phyloP scores from a whole-genome alignment of 1,139 yeast genomes.

The Kurtzmaniella quercitrusa region DNA sequence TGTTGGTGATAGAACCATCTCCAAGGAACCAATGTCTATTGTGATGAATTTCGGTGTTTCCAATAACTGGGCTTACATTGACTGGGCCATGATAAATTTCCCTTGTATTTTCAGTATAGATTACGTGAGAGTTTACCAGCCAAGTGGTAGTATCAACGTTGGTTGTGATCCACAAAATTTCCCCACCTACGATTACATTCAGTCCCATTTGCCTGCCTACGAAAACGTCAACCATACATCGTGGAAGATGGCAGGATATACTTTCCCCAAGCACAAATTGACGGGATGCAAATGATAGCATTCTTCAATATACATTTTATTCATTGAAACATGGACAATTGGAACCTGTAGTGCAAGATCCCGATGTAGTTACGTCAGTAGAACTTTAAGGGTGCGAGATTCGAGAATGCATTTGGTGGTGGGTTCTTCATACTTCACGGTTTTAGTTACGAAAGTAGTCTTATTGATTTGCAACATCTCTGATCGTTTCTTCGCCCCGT shows the following conservation, averaged over 20 bases:
- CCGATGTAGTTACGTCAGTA: too few relatives aligned
- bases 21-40: slow-evolving; percentile 26
- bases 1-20: slow-evolving; percentile 20
- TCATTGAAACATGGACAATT: background rate
- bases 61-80: slow-evolving; percentile 28
- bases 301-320: background rate
- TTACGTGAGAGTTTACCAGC: slow-evolving; percentile 26
- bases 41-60: slow-evolving; percentile 27
- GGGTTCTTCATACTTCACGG: too few relatives aligned
- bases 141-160: slow-evolving; percentile 15
- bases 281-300: slow-evolving; percentile 4
- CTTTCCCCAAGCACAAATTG: slow-evolving; percentile 18
- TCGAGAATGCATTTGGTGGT: too few relatives aligned
- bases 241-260: slow-evolving; percentile 22
- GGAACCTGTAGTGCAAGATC: too few relatives aligned
- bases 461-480: too few relatives aligned
- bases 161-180: slow-evolving; percentile 24
- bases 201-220: slow-evolving; percentile 18
- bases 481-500: too few relatives aligned
- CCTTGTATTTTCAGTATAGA: slow-evolving; percentile 24
- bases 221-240: slow-evolving; percentile 19
- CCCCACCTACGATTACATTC: slow-evolving; percentile 23
- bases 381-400: too few relatives aligned
- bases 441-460: too few relatives aligned
- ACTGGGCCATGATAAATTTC: slow-evolving; percentile 23